Base-by-base conservation (phyloP, 805 yeast species). In the Starmerella scarabaei region DNA sequence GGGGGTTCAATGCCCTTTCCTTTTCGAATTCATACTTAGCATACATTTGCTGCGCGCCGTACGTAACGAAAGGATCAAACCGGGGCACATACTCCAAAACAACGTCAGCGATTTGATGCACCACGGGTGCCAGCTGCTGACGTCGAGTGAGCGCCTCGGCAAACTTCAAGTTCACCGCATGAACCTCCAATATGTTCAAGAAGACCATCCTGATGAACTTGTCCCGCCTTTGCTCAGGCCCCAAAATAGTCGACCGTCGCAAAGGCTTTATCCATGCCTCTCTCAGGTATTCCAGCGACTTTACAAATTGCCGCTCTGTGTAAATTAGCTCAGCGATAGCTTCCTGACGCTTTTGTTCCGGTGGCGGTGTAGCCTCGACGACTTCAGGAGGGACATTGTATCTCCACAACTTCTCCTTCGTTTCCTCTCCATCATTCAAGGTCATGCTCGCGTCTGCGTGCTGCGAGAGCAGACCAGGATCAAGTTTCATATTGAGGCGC, bases 21-120 rank as follows among this genome's bases (percentile, higher is more conserved):
- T 95, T 70, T 62, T 91, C 97, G 60, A 84, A 83, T 59, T 88
- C 94, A 58, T 84, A 85, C 59, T 85, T 84, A 5, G 96, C 97
- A 64, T 84, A 85, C 36, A 88, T 83, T 58, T 91, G 88, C 40
- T 88, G 85, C 14, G 95, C 95, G 43, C 94, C 93, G 59, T 91
- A 91, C 33, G 79, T 72, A 30, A 91, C 79, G 61, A 88, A 91
- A 3, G 97, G 94, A 48, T 86, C 94, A 59, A 91, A 86, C 42
- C 73, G 72, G 5, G 91, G 84, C 21, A 85, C 83, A 54, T 69
- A 80, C 50, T 85, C 91, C 41, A 86, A 60, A 44, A 91, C 75
- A 2, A 91, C 71, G 58, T 91, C 98, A 33, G 94, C 96, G 52
- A 91, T 69, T 28, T 79, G 77, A 42, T 76, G 77, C 21, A 86